Evolutionary conservation across 257 asterid genomes (phyloP).

Genomic region (Solanum bulbocastanum): DNA sequence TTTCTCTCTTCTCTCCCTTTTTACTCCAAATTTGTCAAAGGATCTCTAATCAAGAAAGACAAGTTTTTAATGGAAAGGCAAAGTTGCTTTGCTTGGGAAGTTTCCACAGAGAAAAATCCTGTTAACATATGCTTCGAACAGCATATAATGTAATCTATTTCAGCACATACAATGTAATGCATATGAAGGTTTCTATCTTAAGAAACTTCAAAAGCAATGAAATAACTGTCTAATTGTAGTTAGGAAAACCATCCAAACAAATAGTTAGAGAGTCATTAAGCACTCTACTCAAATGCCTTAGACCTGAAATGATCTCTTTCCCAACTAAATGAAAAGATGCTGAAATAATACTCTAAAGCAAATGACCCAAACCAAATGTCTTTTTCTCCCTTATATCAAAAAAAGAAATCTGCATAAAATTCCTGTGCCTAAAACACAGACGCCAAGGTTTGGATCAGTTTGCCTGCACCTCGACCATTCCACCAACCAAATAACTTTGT

Average conservation of each 20-base stretch:
- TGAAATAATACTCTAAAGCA: neutral
- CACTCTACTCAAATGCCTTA: neutral
- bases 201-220: neutral
- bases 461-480: neutral
- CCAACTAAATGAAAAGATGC: neutral
- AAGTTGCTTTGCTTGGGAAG: neutral
- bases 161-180: neutral
- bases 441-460: neutral
- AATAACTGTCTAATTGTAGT: neutral
- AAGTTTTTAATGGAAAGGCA: neutral
- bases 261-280: neutral
- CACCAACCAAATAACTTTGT: neutral
- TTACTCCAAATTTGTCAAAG: neutral
- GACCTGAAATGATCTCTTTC: neutral
- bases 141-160: neutral
- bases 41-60: neutral
- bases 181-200: neutral
- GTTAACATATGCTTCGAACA: neutral
- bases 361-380: neutral
- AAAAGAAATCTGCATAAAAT: neutral
- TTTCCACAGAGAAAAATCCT: neutral
- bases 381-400: neutral
- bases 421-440: neutral
- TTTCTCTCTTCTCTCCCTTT: neutral
- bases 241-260: neutral